A percentile compares a stretch with the other conserved stretches of the same genome.
Conservation (phyloP, 2,329 filamentous ascomycete genomes). For the Diaporthe helianthi region DNA sequence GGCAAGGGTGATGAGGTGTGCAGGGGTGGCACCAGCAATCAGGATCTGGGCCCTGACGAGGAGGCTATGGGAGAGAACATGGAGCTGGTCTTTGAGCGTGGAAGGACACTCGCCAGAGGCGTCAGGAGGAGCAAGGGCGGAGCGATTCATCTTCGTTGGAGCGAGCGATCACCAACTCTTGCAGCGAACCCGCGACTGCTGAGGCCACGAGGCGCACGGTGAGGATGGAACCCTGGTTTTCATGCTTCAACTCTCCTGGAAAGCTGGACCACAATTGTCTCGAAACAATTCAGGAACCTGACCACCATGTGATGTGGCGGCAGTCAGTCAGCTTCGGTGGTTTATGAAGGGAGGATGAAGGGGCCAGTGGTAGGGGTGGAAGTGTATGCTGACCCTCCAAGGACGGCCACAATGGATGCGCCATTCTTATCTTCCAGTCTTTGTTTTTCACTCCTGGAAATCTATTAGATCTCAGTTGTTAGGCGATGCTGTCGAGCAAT, state of each 20-base stretch:
- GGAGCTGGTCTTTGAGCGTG: conserved; percentile 46
- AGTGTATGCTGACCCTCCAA: background rate
- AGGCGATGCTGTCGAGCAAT: background rate
- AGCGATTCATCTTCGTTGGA: background rate
- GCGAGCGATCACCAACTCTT: background rate
- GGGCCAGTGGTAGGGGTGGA: background rate
- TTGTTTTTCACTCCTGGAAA: background rate
- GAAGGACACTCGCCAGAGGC: background rate
- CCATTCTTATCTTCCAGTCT: background rate
- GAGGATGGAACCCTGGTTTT: background rate
- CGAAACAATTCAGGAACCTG: background rate
- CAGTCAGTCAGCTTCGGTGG: background rate
- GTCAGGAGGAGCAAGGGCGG: background rate
- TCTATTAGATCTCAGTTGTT: background rate
- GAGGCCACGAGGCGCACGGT: background rate
- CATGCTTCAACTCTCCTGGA: background rate
- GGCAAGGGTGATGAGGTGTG: background rate
- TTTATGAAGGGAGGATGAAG: background rate
- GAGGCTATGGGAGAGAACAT: conserved; percentile 50
- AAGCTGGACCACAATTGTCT: conserved; percentile 7
- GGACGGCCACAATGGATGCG: background rate
- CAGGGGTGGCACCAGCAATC: conserved; percentile 24
- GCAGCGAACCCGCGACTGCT: background rate
- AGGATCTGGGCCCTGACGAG: conserved; percentile 52
- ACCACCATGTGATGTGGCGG: background rate